These are phyloP conservation scores for Fusarium tricinctum DNA, from an alignment of 2,329 filamentous ascomycete genomes.

Conservation along the genomic window DNA sequence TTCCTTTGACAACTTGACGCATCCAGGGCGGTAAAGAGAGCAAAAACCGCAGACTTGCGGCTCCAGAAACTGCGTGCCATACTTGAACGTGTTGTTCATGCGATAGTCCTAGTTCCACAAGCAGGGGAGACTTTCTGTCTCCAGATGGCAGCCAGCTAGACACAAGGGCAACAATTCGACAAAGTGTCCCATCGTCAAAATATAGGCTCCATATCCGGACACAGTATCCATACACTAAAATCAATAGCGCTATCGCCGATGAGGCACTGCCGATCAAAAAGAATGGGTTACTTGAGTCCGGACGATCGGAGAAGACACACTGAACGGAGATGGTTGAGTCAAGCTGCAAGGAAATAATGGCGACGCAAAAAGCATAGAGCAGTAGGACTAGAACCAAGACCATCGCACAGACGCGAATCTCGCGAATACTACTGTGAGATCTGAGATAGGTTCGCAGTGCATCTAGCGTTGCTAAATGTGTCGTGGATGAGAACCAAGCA, in stretches of 20 bases:
- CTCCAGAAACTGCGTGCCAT: not conserved
- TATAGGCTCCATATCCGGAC: not conserved
- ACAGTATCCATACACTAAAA: not conserved
- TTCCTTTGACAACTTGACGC: not conserved
- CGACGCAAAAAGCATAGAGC: not conserved
- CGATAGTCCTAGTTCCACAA: no score
- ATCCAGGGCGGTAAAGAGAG: not conserved
- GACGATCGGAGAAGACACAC: not conserved
- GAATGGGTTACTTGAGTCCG: not conserved
- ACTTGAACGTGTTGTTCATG: not conserved
- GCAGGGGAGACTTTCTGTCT: not conserved
- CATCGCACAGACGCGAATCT: not conserved
- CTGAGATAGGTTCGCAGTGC: slow-evolving; percentile 3
- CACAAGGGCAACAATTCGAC: no score
- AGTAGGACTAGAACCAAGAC: not conserved
- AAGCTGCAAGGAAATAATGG: not conserved
- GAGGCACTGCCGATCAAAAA: no score
- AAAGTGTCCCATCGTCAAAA: not conserved
- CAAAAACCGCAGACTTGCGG: not conserved
- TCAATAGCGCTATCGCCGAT: not conserved
- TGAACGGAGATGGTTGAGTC: not conserved
- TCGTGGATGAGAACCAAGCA: slow-evolving; percentile 10
- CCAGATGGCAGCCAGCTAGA: not conserved
- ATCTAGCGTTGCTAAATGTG: slow-evolving; percentile 4
- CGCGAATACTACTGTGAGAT: not conserved